Conservation (phyloP, 2,329 filamentous ascomycete genomes). For the Ophiognomonia clavigignenti-juglandacearum region DNA sequence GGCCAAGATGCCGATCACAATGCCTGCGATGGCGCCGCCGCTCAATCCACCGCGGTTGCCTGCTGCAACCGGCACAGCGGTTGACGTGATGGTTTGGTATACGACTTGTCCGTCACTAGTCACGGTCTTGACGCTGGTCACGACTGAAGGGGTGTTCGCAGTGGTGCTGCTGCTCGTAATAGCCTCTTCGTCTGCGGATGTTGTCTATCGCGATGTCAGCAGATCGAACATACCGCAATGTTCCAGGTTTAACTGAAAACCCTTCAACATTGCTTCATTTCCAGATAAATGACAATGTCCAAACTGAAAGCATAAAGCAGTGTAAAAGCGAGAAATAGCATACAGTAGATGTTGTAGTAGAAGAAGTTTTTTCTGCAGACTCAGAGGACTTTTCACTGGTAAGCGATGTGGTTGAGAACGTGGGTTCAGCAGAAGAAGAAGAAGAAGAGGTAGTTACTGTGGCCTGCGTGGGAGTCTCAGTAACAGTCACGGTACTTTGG, state of each 20-base stretch:
- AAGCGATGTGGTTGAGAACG: constrained; percentile 21
- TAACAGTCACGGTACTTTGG: constrained; percentile 22
- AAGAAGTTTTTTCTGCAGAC: constrained; percentile 10
- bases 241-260: background rate
- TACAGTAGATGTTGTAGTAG: constrained; percentile 11
- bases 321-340: background rate
- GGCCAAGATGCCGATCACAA: constrained; percentile 43
- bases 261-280: too few relatives aligned
- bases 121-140: constrained; percentile 42
- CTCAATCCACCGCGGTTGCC: constrained; percentile 28
- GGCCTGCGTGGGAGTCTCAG: constrained; percentile 29
- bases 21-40: constrained; percentile 46
- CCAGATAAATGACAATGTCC: too few relatives aligned
- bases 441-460: constrained; percentile 28
- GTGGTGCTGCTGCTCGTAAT: constrained; percentile 19
- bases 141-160: constrained; percentile 25
- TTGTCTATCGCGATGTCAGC: constrained; percentile 16
- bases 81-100: constrained; percentile 47
- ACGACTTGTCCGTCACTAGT: constrained; percentile 46
- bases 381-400: constrained; percentile 16
- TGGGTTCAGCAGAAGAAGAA: constrained; percentile 23
- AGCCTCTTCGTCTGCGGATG: constrained; percentile 16
- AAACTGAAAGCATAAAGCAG: too few relatives aligned
- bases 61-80: constrained; percentile 31
- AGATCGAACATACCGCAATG: background rate